phyloP scores from a whole-genome alignment of 2,329 filamentous ascomycete species.

The Fusarium annulatum region DNA sequence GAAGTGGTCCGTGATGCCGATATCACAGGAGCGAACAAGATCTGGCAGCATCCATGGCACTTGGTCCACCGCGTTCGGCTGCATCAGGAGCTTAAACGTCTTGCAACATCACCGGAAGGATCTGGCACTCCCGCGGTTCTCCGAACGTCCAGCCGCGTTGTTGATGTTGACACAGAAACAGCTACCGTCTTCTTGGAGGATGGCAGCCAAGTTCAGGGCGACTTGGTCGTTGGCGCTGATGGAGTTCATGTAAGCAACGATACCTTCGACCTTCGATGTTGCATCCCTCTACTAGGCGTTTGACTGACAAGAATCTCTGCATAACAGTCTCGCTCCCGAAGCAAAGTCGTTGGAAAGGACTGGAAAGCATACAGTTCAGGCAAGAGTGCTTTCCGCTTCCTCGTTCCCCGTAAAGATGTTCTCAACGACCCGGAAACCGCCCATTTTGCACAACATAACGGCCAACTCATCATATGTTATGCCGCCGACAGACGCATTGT shows the following conservation, averaged over 20 bases:
- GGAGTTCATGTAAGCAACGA: conserved; percentile 57
- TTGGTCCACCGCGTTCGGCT: conserved; percentile 63
- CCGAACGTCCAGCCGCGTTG: conserved; percentile 55
- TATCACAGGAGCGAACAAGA: conserved; percentile 49
- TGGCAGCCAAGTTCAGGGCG: conserved; percentile 56
- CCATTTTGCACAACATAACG: conserved; percentile 17
- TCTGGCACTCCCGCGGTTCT: conserved; percentile 34
- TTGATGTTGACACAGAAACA: conserved; percentile 54
- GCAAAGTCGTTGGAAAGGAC: conserved; percentile 22
- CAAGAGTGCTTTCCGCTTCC: conserved; percentile 66
- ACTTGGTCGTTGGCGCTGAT: conserved; percentile 66
- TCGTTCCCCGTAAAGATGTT: conserved; percentile 57
- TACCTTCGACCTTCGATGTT: rapidly evolving
- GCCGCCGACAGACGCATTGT: conserved; percentile 56
- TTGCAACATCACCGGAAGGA: background rate
- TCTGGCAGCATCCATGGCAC: conserved; percentile 62
- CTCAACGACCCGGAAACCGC: conserved; percentile 42
- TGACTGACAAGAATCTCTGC: background rate
- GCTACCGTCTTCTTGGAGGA: conserved; percentile 58
- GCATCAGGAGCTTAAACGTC: conserved; percentile 60
- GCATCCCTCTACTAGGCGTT: background rate
- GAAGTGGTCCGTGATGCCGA: conserved; percentile 50
- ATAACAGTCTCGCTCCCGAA: background rate
- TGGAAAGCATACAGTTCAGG: conserved; percentile 54
- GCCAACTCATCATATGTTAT: conserved; percentile 52